Evolutionary conservation across 331 rosid species (phyloP).

Genomic region (Stylosanthes scabra): DNA sequence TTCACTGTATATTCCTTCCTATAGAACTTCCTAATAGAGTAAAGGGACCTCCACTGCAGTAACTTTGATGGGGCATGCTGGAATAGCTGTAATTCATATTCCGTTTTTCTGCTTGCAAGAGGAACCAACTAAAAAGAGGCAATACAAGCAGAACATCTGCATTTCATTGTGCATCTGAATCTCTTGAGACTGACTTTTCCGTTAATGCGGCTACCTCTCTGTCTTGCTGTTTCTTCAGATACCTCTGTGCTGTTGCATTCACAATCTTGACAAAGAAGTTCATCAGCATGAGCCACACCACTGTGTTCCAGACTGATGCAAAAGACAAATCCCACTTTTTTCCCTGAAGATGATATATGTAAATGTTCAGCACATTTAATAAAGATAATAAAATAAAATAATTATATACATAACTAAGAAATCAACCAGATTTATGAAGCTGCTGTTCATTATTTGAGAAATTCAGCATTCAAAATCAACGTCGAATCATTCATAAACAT

Average conservation of each 20-base stretch:
- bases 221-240: conserved; percentile 80
- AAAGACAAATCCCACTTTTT: conserved; percentile 89
- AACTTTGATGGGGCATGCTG: conserved; percentile 42
- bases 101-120: conserved; percentile 42
- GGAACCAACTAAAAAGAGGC: conserved; percentile 9
- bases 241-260: conserved; percentile 80
- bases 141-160: conserved; percentile 31
- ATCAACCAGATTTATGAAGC: conserved; percentile 13
- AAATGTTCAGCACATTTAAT: background rate
- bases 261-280: conserved; percentile 89
- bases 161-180: conserved; percentile 35
- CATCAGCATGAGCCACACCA: conserved; percentile 98
- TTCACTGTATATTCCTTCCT: conserved; percentile 42
- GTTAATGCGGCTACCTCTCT: conserved; percentile 53
- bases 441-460: background rate
- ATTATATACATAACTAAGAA: background rate
- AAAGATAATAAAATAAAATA: no score
- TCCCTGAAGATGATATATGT: conserved; percentile 51
- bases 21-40: conserved; percentile 53
- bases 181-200: conserved; percentile 41
- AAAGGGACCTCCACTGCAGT: conserved; percentile 30
- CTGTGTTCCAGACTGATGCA: conserved; percentile 79
- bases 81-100: conserved; percentile 41
- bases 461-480: conserved; percentile 29
- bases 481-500: no score